Percentiles rank a stretch among this genome's conserved stretches.
Conservation (phyloP, 2,329 filamentous ascomycete species). For the Ceratocystis smalleyi region DNA sequence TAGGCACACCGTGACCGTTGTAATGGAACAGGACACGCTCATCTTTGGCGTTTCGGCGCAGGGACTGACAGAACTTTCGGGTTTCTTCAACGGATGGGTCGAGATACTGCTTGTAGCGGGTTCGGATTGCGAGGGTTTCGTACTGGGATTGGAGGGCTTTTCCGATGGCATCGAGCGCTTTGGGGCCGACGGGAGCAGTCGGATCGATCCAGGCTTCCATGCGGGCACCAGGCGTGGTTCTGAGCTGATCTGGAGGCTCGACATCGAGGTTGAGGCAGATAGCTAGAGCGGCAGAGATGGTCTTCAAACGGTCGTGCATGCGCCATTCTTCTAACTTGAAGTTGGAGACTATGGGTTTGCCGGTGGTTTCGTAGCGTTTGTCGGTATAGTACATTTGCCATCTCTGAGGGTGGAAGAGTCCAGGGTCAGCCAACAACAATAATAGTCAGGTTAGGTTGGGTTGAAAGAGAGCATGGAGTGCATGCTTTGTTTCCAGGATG, state of each 20-base stretch:
- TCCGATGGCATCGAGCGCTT: conserved; percentile 84
- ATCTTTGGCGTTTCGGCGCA: conserved; percentile 84
- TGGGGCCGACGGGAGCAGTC: conserved; percentile 60
- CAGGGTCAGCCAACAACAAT: conserved; percentile 1
- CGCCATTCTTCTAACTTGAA: conserved; percentile 80
- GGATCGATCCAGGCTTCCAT: conserved; percentile 96
- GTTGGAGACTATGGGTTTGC: conserved; percentile 56
- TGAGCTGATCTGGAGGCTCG: conserved; percentile 90
- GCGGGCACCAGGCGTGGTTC: conserved; percentile 83
- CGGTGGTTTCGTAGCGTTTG: conserved; percentile 89
- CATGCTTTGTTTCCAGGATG: conserved; percentile 4
- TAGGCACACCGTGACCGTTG: conserved; percentile 92
- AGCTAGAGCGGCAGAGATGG: conserved; percentile 83
- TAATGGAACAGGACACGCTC: conserved; percentile 96
- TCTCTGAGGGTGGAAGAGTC: conserved; percentile 39
- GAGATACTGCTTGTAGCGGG: conserved; percentile 92
- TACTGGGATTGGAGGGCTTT: conserved; percentile 95
- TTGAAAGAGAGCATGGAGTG: background rate
- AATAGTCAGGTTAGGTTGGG: background rate
- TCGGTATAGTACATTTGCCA: conserved; percentile 99
- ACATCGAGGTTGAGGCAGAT: conserved; percentile 96
- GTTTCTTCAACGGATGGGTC: conserved; percentile 96
- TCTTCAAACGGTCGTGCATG: conserved; percentile 92
- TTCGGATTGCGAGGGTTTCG: conserved; percentile 83
- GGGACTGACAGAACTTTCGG: conserved; percentile 83